These are phyloP conservation scores for Chloropicon primus DNA, from an alignment of 139 green algal genomes.

Conservation along the genomic window DNA sequence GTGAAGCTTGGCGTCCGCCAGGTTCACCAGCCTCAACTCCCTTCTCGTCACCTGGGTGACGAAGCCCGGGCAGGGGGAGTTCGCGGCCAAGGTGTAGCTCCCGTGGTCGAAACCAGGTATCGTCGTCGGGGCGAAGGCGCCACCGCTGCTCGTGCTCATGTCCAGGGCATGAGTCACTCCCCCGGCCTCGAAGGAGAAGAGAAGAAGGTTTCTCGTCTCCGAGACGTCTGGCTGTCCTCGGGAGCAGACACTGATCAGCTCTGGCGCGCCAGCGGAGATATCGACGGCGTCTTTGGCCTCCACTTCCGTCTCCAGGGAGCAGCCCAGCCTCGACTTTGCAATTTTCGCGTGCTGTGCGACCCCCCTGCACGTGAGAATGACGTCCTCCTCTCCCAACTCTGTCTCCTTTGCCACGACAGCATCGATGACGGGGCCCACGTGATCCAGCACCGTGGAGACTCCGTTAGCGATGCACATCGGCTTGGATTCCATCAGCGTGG, in stretches of 20 bases:
- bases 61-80: neutral
- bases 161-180: neutral
- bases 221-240: no score
- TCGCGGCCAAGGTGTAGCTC: neutral
- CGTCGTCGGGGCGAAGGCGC: neutral
- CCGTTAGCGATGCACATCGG: no score
- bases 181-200: neutral
- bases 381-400: no score
- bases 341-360: neutral
- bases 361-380: neutral
- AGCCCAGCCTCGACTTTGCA: neutral
- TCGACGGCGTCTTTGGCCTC: neutral
- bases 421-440: no score
- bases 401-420: neutral
- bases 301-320: neutral
- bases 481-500: no score
- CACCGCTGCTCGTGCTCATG: no score
- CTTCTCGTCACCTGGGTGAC: neutral
- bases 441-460: no score
- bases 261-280: no score
- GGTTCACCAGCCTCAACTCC: neutral
- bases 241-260: no score
- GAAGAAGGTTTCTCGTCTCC: neutral
- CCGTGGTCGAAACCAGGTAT: neutral
- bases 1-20: neutral